Percentiles rank a stretch among this genome's conserved stretches.
phyloP scores from a whole-genome alignment of 306 rosid genomes.

The Datisca glomerata region DNA sequence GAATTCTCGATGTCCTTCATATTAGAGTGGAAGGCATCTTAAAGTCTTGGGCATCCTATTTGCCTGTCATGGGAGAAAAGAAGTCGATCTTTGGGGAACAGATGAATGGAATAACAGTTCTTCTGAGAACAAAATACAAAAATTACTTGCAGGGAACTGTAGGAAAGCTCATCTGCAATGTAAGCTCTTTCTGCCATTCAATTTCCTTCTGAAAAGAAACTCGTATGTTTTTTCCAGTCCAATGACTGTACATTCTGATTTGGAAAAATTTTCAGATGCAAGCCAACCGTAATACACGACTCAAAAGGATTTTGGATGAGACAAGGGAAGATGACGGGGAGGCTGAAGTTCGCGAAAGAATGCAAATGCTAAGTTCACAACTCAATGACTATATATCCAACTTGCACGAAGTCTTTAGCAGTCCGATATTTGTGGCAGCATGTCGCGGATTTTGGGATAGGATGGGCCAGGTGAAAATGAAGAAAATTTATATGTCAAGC shows the following conservation, averaged over 20 bases:
- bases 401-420: conserved; percentile 75
- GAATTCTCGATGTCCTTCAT: conserved; percentile 88
- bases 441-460: conserved; percentile 92
- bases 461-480: conserved; percentile 74
- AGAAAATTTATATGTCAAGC: not conserved
- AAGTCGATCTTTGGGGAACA: conserved; percentile 78
- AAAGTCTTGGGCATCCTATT: conserved; percentile 80
- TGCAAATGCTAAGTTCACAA: conserved; percentile 71
- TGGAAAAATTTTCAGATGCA: conserved; percentile 43
- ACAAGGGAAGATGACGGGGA: conserved; percentile 90
- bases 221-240: not conserved
- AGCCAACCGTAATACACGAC: conserved; percentile 52
- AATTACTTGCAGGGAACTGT: conserved; percentile 85
- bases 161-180: conserved; percentile 81
- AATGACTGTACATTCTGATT: not conserved
- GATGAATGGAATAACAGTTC: conserved; percentile 80
- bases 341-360: conserved; percentile 83
- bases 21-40: conserved; percentile 85
- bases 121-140: conserved; percentile 84
- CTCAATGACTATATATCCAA: conserved; percentile 73
- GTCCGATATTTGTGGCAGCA: conserved; percentile 62
- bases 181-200: conserved; percentile 34
- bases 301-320: conserved; percentile 85
- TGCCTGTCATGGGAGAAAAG: conserved; percentile 71
- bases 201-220: not conserved